Evolutionary conservation across 1,284 basidiomycete species (phyloP), one percentile per base, ranked within the genome.

Genomic region (Phellinidium pouzarii): DNA sequence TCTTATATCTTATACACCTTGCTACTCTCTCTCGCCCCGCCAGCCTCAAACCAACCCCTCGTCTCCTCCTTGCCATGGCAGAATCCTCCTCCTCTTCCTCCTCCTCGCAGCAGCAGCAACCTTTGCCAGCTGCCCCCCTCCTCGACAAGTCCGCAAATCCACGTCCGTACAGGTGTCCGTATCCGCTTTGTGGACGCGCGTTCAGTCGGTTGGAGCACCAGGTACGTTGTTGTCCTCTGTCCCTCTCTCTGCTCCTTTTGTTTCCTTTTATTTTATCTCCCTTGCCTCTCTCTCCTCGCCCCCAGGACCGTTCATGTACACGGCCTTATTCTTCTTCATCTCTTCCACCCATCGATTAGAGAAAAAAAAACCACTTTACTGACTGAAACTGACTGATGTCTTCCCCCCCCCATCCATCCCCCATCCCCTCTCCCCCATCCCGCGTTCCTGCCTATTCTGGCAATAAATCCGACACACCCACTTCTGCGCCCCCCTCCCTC

Each of bases 141-240:
- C 26, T 48, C n/a, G 82, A 84, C 57, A 84, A 84, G 66, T 65
- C 71, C 50, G 71, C 76, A 29, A 50, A 29, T 17, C 19, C 89
- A 1, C 76, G 92, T 51, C 94, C 94, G 0, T 97, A 96, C 82
- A 96, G 95, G 65, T 97, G 93, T 67, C 92, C 92, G 41, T 95
- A 93, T 67, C 84, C 84, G 0, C 75, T 90, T n/a, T 95, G 93
- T 64, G 90, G 90, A 46, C 77, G 91, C 19, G 91, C 91, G 0
- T 95, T 95, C 69, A 92, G 89, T 66, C 76, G 93, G 54, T 78
- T 95, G 19, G 93, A 95, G 68, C 93, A 96, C 68, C 91, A 93
- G 80, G 92, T 90, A 61, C 58, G 80, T 72, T 58, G 51, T 20
- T 46, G 54, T 36, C 41, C 54, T 54, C 22, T 55, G 59, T 47